These are phyloP conservation scores for Wallacemonas sp. DNA, from an alignment of 208 protist species.

Conservation along the genomic window DNA sequence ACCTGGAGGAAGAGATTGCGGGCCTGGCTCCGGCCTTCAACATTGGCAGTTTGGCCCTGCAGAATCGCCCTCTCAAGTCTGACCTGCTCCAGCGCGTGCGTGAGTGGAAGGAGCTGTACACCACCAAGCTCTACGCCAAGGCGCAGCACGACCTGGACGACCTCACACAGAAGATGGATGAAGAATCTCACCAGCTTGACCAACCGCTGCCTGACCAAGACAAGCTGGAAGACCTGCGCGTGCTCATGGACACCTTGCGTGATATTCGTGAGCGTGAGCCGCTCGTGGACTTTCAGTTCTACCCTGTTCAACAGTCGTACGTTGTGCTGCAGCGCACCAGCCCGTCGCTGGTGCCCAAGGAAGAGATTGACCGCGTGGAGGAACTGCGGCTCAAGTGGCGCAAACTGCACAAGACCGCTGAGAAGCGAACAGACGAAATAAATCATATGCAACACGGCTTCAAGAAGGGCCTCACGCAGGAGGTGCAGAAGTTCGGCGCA, in stretches of 20 bases:
- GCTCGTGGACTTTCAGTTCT: slow-evolving; percentile 93
- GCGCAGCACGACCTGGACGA: slow-evolving; percentile 88
- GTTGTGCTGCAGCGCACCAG: slow-evolving; percentile 90
- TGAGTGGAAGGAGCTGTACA: slow-evolving; percentile 95
- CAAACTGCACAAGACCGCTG: slow-evolving; percentile 83
- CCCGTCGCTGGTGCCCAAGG: slow-evolving; percentile 91
- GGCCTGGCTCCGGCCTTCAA: slow-evolving; percentile 82
- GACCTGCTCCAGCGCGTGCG: slow-evolving; percentile 87
- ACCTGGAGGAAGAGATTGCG: slow-evolving; percentile 91
- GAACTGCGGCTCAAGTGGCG: slow-evolving; percentile 93
- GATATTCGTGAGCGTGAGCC: slow-evolving; percentile 93
- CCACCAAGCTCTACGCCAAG: slow-evolving; percentile 93
- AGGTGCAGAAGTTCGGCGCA: slow-evolving; percentile 92
- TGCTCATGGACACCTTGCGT: slow-evolving; percentile 92
- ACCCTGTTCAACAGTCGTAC: slow-evolving; percentile 95
- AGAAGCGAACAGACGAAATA: slow-evolving; percentile 87
- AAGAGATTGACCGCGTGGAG: slow-evolving; percentile 95
- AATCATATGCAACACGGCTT: slow-evolving; percentile 92
- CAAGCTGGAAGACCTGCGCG: slow-evolving; percentile 93
- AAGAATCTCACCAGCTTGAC: slow-evolving; percentile 85
- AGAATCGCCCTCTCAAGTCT: slow-evolving; percentile 94
- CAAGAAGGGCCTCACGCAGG: slow-evolving; percentile 92
- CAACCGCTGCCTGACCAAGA: slow-evolving; percentile 93
- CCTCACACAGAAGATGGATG: slow-evolving; percentile 94
- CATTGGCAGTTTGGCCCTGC: slow-evolving; percentile 92